Percentiles rank a stretch among this genome's conserved stretches.
Evolutionary conservation across 1,284 basidiomycete genomes (phyloP).

Genomic region (Puccinia polysora): DNA sequence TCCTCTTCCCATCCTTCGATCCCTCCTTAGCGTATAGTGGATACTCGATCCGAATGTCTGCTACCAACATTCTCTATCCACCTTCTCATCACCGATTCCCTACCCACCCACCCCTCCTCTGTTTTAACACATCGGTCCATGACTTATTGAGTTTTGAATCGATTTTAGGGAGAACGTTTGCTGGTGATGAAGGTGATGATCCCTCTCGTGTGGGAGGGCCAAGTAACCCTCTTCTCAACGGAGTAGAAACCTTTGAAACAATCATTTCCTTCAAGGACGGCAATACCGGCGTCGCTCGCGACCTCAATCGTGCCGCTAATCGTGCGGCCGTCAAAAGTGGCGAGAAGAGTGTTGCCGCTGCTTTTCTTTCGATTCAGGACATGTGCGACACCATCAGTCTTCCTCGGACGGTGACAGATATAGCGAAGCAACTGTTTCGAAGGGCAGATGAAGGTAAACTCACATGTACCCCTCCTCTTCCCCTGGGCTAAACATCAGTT

Average conservation of each 20-base stretch:
- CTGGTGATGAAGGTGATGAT: conserved; percentile 91
- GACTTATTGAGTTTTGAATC: neutral
- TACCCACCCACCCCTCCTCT: neutral
- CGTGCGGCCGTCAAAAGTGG: conserved; percentile 59
- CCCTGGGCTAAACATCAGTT: neutral
- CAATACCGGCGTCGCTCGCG: conserved; percentile 82
- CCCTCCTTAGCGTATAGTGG: conserved; percentile 88
- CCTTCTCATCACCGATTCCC: too few species aligned
- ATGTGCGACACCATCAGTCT: conserved; percentile 95
- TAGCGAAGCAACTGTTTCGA: conserved; percentile 94
- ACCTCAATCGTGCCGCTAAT: conserved; percentile 83
- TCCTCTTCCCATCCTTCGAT: conserved; percentile 1
- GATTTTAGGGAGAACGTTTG: conserved; percentile 72
- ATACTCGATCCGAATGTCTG: conserved; percentile 88
- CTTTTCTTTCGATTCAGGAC: conserved; percentile 82
- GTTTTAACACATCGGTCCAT: conserved; percentile 43
- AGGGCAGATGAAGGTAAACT: conserved; percentile 70
- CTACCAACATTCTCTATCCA: conserved; percentile 45
- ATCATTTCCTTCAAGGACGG: conserved; percentile 92
- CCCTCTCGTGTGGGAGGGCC: conserved; percentile 99
- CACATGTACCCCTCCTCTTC: neutral
- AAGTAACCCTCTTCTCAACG: conserved; percentile 81
- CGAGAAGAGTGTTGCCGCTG: conserved; percentile 55
- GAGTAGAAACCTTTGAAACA: conserved; percentile 87
- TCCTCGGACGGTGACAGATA: conserved; percentile 87